These are phyloP conservation scores for Baeospora myosura DNA, from an alignment of 1,284 basidiomycete genomes.

Conservation along the genomic window DNA sequence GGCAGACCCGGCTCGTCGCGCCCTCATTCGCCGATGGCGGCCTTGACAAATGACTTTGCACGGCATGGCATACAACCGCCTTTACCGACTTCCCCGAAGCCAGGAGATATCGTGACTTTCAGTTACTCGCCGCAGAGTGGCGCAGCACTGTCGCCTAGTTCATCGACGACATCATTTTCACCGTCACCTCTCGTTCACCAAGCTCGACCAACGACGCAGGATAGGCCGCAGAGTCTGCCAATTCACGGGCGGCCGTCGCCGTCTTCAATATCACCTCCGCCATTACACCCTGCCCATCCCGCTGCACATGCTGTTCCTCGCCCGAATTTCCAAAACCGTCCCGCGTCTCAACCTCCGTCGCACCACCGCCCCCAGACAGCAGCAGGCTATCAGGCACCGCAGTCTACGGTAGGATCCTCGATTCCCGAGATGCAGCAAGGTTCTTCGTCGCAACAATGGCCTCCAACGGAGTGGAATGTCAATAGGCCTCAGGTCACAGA, in stretches of 20 bases:
- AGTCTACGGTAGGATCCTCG: constrained; percentile 20
- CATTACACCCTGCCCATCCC: constrained; percentile 20
- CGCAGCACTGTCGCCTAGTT: constrained; percentile 1
- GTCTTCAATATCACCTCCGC: constrained; percentile 14
- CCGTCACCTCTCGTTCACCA: too few relatives aligned
- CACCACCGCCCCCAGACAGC: constrained; percentile 4
- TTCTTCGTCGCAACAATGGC: constrained; percentile 29
- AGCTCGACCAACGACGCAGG: too few relatives aligned
- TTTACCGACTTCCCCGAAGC: constrained; percentile 7
- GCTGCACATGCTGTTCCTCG: constrained; percentile 13
- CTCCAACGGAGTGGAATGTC: constrained; percentile 37
- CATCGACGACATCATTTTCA: too few relatives aligned
- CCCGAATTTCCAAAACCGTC: constrained; percentile 11
- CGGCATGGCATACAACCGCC: constrained; percentile 23
- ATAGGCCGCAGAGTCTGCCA: too few relatives aligned
- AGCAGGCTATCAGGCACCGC: constrained; percentile 6
- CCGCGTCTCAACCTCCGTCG: constrained; percentile 9
- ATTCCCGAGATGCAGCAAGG: constrained; percentile 23
- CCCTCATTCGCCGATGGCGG: constrained; percentile 15
- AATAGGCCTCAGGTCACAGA: constrained; percentile 4
- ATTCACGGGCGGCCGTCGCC: too few relatives aligned
- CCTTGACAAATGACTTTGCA: constrained; percentile 26
- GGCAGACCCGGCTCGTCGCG: not conserved
- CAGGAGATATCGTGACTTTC: not conserved
- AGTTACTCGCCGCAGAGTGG: not conserved